These are phyloP conservation scores for Rauvolfia tetraphylla DNA, from an alignment of 257 asterid genomes.

Conservation along the genomic window DNA sequence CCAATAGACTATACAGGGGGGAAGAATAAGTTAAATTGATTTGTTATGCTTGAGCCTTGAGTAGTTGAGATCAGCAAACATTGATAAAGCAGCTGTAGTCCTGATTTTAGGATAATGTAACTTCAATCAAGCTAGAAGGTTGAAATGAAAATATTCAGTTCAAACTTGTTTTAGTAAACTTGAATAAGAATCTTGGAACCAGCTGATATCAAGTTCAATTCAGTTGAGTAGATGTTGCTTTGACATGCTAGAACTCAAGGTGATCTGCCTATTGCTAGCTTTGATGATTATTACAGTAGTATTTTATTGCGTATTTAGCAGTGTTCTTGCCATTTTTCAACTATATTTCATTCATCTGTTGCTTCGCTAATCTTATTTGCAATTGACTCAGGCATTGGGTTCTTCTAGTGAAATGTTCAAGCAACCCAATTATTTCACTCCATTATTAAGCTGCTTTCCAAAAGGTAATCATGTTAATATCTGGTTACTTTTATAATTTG, in stretches of 20 bases:
- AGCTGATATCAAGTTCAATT: no score
- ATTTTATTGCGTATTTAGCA: background rate
- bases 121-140: background rate
- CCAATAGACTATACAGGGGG: background rate
- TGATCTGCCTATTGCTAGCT: background rate
- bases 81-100: background rate
- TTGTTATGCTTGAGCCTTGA: background rate
- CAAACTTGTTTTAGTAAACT: background rate
- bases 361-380: conserved; percentile 2
- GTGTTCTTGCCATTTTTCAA: background rate
- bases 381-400: conserved; percentile 64
- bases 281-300: background rate
- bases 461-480: conserved; percentile 47
- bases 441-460: conserved; percentile 56
- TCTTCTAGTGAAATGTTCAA: conserved; percentile 45
- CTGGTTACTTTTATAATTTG: background rate
- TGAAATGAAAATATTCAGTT: background rate
- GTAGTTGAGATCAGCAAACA: background rate
- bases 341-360: background rate
- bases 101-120: background rate
- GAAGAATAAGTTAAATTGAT: background rate
- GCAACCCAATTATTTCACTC: conserved; percentile 54
- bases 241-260: background rate
- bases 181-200: background rate
- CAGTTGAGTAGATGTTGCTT: background rate